Evolutionary conservation across 352 stramenopile genomes (phyloP).

Genomic region (Pythium oligandrum): DNA sequence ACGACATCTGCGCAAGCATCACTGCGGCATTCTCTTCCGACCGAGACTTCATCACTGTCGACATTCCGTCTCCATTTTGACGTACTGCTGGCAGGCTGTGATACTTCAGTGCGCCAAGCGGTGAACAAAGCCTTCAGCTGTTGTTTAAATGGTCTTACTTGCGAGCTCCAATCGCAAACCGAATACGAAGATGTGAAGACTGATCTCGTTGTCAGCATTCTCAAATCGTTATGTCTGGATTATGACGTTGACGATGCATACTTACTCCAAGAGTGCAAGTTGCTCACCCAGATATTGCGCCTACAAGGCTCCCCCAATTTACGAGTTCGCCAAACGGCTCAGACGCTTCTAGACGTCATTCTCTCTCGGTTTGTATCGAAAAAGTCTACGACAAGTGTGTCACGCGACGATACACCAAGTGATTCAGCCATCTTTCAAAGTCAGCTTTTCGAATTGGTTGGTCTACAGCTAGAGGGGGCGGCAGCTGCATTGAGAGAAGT

Average conservation of each 20-base stretch:
- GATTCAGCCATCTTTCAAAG: conserved; percentile 56
- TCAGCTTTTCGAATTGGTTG: conserved; percentile 61
- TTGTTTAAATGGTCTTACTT: conserved; percentile 31
- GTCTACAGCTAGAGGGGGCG: conserved; percentile 54
- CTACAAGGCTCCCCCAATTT: conserved; percentile 41
- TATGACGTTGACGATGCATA: conserved; percentile 76
- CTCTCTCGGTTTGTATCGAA: conserved; percentile 51
- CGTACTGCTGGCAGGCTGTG: conserved; percentile 44
- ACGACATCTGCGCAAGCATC: conserved; percentile 22
- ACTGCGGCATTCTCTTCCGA: no score
- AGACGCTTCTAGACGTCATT: conserved; percentile 52
- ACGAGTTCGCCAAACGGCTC: conserved; percentile 41
- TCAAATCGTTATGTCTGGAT: conserved; percentile 59
- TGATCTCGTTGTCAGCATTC: conserved; percentile 23
- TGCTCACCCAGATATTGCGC: conserved; percentile 48
- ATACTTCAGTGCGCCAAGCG: conserved; percentile 32
- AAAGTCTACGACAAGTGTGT: no score
- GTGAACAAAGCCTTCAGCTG: conserved; percentile 46
- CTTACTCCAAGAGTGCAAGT: conserved; percentile 56
- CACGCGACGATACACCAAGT: conserved; percentile 15
- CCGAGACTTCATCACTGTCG: no score
- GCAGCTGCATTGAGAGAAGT: conserved; percentile 22
- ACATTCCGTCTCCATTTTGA: conserved; percentile 49
- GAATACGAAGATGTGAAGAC: conserved; percentile 17
- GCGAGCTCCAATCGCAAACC: background rate